Base-by-base conservation (phyloP, 1,139 yeast species). In the Saccharomyces hybrid region DNA sequence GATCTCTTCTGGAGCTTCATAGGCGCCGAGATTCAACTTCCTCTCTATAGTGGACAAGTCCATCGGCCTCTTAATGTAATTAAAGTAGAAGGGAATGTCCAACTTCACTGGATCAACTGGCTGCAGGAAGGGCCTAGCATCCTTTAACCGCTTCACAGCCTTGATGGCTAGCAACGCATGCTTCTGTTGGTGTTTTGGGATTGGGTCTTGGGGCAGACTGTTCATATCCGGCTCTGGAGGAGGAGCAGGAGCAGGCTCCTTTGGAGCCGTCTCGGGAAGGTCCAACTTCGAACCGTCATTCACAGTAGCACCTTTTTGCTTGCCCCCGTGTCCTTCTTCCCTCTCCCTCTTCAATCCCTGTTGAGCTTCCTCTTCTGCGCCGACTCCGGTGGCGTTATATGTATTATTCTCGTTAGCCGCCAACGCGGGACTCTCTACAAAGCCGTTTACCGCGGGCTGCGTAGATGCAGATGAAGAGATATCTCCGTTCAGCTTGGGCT, bases 41-140 rank as follows among this genome's bases (percentile, higher is more conserved):
- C 80, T 81, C 70, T 95, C 99, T 62, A 93, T 88, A 2, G 98
- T 90, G 4, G 91, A 80, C 50, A 93, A 76, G 70, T 91, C 98
- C 98, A 95, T 93, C 44, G 99, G 99, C 61, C 87, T 77, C 58
- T 81, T 79, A 63, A 95, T 83, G 64, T 82, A 83, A 64, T 89
- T 89, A 69, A 85, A 88, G 70, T 93, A 93, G 56, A 88, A 83
- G 3, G 99, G 99, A 56, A 95, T 87, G 65, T 91, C 90, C 60
- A 90, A 79, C 67, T 88, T 89, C 53, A 88, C 84, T 4, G 81
- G 86, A 67, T 93, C 98, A 46, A 93, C 99, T 0, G 99, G 99
- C 54, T 77, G 82, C 50, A 88, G 66, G 68, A 93, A 93, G 2
- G 99, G 99, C 27, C 78, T 83, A 1, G 98, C 96, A 72, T 95